Percentiles rank a stretch among this genome's conserved stretches.
These are phyloP conservation scores for Gamsiella multidivaricata DNA, from an alignment of 192 early-diverging fungal genomes.

Conservation along the genomic window DNA sequence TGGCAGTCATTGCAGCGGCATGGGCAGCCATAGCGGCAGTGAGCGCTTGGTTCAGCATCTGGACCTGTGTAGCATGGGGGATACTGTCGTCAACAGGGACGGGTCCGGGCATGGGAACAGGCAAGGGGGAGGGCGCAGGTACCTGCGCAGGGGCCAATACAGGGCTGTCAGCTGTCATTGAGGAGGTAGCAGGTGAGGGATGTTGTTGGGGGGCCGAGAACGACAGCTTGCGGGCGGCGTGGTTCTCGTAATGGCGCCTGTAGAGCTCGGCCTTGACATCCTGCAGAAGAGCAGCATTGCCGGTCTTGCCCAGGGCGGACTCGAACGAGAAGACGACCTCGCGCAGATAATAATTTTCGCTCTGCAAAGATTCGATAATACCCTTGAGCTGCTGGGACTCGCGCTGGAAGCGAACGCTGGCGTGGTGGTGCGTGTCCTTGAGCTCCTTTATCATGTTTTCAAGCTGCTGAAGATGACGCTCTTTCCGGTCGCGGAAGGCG, in stretches of 20 bases:
- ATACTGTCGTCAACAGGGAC: conserved; percentile 43
- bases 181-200: conserved; percentile 10
- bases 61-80: conserved; percentile 38
- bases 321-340: conserved; percentile 60
- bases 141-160: neutral
- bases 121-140: conserved; percentile 12
- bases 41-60: conserved; percentile 50
- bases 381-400: conserved; percentile 52
- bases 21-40: conserved; percentile 42
- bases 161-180: conserved; percentile 8
- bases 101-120: conserved; percentile 24
- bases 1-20: conserved; percentile 8
- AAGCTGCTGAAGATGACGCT: conserved; percentile 77
- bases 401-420: conserved; percentile 39
- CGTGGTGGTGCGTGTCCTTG: conserved; percentile 65
- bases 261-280: conserved; percentile 56
- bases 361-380: conserved; percentile 52
- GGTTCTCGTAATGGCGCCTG: conserved; percentile 48
- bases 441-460: conserved; percentile 79
- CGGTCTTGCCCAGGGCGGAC: conserved; percentile 50
- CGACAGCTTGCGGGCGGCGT: conserved; percentile 37
- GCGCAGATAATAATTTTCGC: conserved; percentile 60
- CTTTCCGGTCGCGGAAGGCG: conserved; percentile 89
- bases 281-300: conserved; percentile 36
- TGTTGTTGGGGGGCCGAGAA: conserved; percentile 22